Evolutionary conservation across 352 stramenopile species (phyloP).

Genomic region (Pythium chondricola): DNA sequence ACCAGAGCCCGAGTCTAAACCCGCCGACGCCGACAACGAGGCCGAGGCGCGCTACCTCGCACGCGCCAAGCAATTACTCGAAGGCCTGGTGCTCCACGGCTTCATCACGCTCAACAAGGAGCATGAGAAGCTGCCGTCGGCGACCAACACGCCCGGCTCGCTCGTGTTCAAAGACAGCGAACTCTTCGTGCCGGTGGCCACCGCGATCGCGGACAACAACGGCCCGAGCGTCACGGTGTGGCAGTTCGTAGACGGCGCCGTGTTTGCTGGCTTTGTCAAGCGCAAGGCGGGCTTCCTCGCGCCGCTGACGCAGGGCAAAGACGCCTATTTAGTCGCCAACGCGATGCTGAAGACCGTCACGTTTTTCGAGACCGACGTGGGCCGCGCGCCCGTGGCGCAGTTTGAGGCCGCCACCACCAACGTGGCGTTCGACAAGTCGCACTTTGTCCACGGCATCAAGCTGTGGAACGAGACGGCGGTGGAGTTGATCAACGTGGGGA

Average conservation of each 20-base stretch:
- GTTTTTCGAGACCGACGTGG: constrained; percentile 28
- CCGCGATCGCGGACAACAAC: constrained; percentile 28
- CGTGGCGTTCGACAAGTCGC: constrained; percentile 18
- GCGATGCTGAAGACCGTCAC: constrained; percentile 33
- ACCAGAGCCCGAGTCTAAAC: not conserved
- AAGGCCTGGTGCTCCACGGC: constrained; percentile 19
- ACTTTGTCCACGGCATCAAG: constrained; percentile 37
- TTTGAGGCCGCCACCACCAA: constrained; percentile 13
- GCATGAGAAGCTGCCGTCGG: constrained; percentile 33
- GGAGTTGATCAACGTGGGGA: constrained; percentile 27
- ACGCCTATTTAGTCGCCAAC: constrained; percentile 45
- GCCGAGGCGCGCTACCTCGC: not conserved
- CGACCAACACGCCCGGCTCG: constrained; percentile 25
- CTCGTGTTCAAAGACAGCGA: constrained; percentile 35
- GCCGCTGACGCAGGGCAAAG: constrained; percentile 50
- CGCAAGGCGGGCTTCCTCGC: constrained; percentile 53
- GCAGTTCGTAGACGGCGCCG: constrained; percentile 10
- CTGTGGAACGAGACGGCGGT: constrained; percentile 25
- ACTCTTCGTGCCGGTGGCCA: constrained; percentile 34
- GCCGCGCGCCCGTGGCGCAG: constrained; percentile 23
- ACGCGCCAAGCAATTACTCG: constrained; percentile 19
- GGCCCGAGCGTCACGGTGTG: constrained; percentile 24
- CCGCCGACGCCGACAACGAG: not conserved
- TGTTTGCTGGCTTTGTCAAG: constrained; percentile 29
- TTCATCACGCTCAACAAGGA: constrained; percentile 24